Base-by-base conservation (phyloP, 2,329 filamentous ascomycete species). In the Albifimbria verrucaria region DNA sequence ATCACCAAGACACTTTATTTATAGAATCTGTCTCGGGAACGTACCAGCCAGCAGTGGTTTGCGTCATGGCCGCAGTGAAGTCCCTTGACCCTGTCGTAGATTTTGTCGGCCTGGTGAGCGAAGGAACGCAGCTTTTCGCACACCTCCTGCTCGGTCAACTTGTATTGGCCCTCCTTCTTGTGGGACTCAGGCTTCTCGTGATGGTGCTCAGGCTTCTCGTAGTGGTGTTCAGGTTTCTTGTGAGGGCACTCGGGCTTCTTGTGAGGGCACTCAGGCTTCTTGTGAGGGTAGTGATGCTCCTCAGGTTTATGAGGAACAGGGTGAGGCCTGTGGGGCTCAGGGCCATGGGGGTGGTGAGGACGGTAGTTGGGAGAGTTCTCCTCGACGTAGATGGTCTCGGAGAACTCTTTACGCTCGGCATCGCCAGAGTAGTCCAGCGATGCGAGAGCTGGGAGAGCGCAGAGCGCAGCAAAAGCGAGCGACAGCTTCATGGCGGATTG, bases 61-160 rank as follows among this genome's bases (percentile, higher is more conserved):
- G 25, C 49, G 41, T 58, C 48, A n/a, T 61, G 52, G 11, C 55
- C 57, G 49, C 59, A 62, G 28, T 57, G 26, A 18, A 58, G 48
- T 6, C 48, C 49, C 54, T 61, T 53, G 28, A 61, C 55, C 26
- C 56, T 44, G 42, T 61, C 50, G 21, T 56, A 56, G 46, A 65
- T 55, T 47, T 56, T 50, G 45, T 65, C 63, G 2, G 58, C 53
- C 55, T 60, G 57, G 12, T 63, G 55, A 3, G 62, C 59, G 11
- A 65, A 57, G 26, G 48, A 10, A 49, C 60, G 45, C 44, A 68
- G 59, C 46, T 57, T 59, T 32, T 62, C 51, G 51, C 62, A 66
- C 7, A 64, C 44, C 15, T 48, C 42, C 17, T 55, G 47, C 25
- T 65, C 59, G 7, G 59, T 63, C 47, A 67, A 47, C 10, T 46